These are phyloP conservation scores for Solanum gandarillasii DNA, from an alignment of 257 asterid genomes.

Conservation along the genomic window DNA sequence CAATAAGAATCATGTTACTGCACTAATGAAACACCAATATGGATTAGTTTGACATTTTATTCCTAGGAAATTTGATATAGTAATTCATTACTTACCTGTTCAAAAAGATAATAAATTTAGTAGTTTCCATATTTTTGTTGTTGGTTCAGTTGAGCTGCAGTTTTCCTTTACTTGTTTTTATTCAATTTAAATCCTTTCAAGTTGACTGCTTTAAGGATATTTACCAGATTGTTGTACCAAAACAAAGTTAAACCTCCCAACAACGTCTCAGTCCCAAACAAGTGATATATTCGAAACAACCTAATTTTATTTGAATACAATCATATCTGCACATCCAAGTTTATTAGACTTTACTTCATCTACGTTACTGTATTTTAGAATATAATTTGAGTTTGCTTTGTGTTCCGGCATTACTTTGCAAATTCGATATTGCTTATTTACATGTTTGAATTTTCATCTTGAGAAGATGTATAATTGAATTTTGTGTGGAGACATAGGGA, in stretches of 20 bases:
- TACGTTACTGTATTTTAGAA: neutral
- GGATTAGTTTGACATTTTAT: neutral
- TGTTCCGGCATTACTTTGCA: neutral
- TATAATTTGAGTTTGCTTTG: neutral
- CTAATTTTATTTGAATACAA: neutral
- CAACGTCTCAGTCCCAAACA: neutral
- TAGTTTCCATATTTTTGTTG: neutral
- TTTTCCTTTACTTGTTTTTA: neutral
- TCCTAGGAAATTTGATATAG: neutral
- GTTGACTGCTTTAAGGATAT: neutral
- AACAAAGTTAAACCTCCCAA: neutral
- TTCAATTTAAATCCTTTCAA: neutral
- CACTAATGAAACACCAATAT: neutral
- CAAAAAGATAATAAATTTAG: neutral
- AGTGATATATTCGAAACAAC: neutral
- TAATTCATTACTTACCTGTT: neutral
- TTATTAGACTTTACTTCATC: neutral
- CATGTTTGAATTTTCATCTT: neutral
- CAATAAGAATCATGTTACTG: neutral
- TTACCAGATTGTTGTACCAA: neutral
- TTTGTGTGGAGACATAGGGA: too few relatives aligned
- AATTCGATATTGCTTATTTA: neutral
- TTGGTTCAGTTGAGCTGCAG: neutral
- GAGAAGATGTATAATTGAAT: neutral
- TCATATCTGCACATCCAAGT: neutral